A percentile compares a stretch with the other conserved stretches of the same genome.
These are phyloP conservation scores for Pyrus communis DNA, from an alignment of 306 rosid species.

Conservation along the genomic window DNA sequence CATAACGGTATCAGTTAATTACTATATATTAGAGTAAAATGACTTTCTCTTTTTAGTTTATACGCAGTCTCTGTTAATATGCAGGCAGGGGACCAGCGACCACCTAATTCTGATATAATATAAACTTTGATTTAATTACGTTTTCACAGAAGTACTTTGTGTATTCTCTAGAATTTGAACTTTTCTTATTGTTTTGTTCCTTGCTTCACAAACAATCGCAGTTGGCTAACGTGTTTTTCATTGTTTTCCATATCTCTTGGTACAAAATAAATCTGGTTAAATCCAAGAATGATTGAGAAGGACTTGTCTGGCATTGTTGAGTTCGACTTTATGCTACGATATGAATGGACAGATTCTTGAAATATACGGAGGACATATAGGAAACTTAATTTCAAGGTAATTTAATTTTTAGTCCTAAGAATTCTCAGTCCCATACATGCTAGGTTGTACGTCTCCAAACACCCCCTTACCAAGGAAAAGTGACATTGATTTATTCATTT, in stretches of 20 bases:
- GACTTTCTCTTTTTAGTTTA: neutral
- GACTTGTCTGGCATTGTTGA: neutral
- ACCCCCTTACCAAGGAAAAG: neutral
- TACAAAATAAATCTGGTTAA: neutral
- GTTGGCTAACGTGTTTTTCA: neutral
- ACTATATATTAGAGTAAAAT: too few relatives aligned
- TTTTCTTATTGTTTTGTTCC: neutral
- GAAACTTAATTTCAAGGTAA: neutral
- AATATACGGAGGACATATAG: neutral
- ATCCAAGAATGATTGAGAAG: neutral
- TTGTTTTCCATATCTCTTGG: neutral
- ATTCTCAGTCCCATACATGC: neutral
- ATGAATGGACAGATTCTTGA: neutral
- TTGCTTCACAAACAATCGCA: neutral
- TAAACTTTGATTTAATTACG: neutral
- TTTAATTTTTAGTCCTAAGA: neutral
- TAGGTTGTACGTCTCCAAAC: neutral
- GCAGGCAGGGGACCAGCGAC: constrained; percentile 5
- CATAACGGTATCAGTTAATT: too few relatives aligned
- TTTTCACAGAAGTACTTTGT: neutral
- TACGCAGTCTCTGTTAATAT: neutral
- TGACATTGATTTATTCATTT: neutral
- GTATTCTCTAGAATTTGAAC: neutral
- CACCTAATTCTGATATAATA: constrained; percentile 2
- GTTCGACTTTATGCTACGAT: neutral